Evolutionary conservation across 2,329 filamentous ascomycete species (phyloP).

Genomic region (Periconia sp.): DNA sequence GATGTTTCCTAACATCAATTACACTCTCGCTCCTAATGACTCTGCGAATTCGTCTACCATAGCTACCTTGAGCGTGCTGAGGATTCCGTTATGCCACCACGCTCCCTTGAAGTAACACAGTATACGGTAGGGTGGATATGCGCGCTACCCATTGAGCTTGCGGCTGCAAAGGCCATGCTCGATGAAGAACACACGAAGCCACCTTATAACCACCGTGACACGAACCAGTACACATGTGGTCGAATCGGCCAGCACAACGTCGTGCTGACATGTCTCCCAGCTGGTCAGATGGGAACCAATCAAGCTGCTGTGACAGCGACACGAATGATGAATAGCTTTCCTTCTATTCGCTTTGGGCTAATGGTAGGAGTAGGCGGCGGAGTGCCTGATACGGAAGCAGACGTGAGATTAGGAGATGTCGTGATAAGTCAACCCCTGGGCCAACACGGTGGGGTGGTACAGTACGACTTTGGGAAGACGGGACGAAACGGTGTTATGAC

Average conservation of each 20-base stretch:
- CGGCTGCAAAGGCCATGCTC: slow-evolving; percentile 31
- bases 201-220: slow-evolving; percentile 9
- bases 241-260: slow-evolving; percentile 24
- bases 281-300: slow-evolving; percentile 24
- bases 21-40: neutral
- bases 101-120: neutral
- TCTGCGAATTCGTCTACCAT: neutral
- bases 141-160: slow-evolving; percentile 34
- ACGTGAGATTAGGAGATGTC: slow-evolving; percentile 1
- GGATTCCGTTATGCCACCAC: neutral
- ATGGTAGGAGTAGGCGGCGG: neutral
- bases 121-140: slow-evolving; percentile 40
- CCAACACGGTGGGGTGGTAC: slow-evolving; percentile 11
- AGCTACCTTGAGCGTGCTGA: neutral
- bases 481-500: neutral
- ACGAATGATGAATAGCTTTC: slow-evolving; percentile 29
- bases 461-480: slow-evolving; percentile 4
- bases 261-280: slow-evolving; percentile 25
- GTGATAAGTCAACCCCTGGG: slow-evolving; percentile 6
- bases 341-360: slow-evolving; percentile 21
- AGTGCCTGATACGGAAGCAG: neutral
- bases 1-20: neutral
- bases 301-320: slow-evolving; percentile 30
- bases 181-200: slow-evolving; percentile 24
- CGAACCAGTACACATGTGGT: slow-evolving; percentile 13